A percentile compares a stretch with the other conserved stretches of the same genome.
Evolutionary conservation across 148 eudicot species (phyloP).

Genomic region (Chenopodium quinoa): DNA sequence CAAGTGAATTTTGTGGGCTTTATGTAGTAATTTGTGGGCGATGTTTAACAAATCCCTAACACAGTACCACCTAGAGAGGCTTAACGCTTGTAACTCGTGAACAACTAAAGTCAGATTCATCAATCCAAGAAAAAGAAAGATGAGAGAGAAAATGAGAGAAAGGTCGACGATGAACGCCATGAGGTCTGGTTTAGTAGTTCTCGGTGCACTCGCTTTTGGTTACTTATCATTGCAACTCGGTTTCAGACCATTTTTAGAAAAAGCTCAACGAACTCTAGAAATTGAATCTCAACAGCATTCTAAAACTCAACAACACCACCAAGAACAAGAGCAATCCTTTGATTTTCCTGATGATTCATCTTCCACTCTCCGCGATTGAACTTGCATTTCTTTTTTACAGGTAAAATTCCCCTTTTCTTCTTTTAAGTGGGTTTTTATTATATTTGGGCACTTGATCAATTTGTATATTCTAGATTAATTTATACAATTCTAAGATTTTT

Average conservation of each 20-base stretch:
- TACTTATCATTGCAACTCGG: slow-evolving; percentile 60
- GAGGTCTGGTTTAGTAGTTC: slow-evolving; percentile 71
- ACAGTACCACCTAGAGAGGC: too few relatives aligned
- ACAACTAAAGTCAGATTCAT: too few relatives aligned
- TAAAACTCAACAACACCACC: background rate
- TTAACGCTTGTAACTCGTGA: too few relatives aligned
- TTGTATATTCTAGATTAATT: background rate
- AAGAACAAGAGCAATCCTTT: slow-evolving; percentile 1
- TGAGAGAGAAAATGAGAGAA: slow-evolving; percentile 42
- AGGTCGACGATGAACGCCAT: slow-evolving; percentile 60
- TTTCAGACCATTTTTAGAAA: slow-evolving; percentile 63
- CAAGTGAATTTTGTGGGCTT: too few relatives aligned
- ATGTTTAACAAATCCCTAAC: too few relatives aligned
- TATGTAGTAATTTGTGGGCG: too few relatives aligned
- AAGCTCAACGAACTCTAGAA: slow-evolving; percentile 41
- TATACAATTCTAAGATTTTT: background rate
- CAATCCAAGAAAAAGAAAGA: background rate
- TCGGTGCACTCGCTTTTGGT: slow-evolving; percentile 75
- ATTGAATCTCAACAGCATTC: background rate
- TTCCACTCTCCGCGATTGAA: slow-evolving; percentile 5
- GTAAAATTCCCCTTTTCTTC: background rate
- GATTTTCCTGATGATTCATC: slow-evolving; percentile 24
- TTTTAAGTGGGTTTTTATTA: background rate
- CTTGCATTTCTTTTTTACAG: background rate
- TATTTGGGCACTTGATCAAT: background rate